A percentile compares a stretch with the other conserved stretches of the same genome.
phyloP scores from a whole-genome alignment of 1,139 yeast species.

The Geotrichum europaeum region DNA sequence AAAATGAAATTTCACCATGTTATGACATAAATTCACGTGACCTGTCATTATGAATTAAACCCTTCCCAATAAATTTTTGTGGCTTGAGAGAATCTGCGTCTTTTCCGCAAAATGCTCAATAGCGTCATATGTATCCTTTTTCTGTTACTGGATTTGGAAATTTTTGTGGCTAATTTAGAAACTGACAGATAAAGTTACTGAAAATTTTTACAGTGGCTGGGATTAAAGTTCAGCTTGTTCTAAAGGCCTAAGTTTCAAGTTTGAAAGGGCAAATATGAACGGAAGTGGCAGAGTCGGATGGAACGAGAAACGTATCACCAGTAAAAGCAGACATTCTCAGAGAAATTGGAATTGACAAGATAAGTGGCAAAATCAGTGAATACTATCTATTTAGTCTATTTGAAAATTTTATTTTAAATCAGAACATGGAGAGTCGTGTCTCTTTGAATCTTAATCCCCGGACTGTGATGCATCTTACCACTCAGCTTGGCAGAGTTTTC shows the following conservation, averaged over 20 bases:
- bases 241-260: too few species aligned
- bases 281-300: not conserved
- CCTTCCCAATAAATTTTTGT: not conserved
- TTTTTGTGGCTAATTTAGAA: not conserved
- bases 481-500: too few species aligned
- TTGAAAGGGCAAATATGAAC: too few species aligned
- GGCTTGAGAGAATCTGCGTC: not conserved
- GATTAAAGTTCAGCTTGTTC: too few species aligned
- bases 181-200: not conserved
- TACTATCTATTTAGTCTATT: too few species aligned
- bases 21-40: conserved; percentile 16
- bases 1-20: conserved; percentile 9
- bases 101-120: not conserved
- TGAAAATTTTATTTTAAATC: too few species aligned
- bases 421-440: too few species aligned
- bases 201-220: not conserved
- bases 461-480: too few species aligned
- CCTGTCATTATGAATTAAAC: not conserved
- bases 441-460: too few species aligned
- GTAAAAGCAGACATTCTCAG: not conserved
- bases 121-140: too few species aligned
- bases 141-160: not conserved
- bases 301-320: too few species aligned
- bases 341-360: not conserved
- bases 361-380: too few species aligned